phyloP scores from a whole-genome alignment of 2,329 filamentous ascomycete genomes.

The Sclerotinia spermophila region DNA sequence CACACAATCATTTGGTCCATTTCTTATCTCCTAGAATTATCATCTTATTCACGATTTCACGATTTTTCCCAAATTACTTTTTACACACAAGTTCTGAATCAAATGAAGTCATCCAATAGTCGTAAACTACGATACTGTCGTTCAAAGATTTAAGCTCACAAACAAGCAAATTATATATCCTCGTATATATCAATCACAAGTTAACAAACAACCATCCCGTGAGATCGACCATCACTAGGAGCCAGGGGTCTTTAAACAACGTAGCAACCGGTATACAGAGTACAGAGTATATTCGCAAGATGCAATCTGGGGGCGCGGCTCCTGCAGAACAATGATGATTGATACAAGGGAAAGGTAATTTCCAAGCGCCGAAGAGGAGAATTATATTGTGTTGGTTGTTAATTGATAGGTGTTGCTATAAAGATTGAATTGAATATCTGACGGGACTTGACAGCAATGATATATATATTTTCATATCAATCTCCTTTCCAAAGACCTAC shows the following conservation, averaged over 20 bases:
- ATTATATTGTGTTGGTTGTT: neutral
- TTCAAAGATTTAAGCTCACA: conserved; percentile 9
- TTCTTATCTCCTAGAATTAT: neutral
- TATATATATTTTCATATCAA: neutral
- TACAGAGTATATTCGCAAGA: neutral
- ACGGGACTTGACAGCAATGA: neutral
- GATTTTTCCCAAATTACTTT: neutral
- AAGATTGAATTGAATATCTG: neutral
- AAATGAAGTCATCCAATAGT: neutral
- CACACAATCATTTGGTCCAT: neutral
- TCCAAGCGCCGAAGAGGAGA: neutral
- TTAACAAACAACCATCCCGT: neutral
- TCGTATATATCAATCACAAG: conserved; percentile 3
- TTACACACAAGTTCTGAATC: neutral
- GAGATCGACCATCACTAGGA: neutral
- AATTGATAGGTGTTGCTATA: conserved; percentile 3
- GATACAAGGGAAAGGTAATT: neutral
- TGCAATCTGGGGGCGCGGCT: neutral
- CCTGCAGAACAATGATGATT: neutral
- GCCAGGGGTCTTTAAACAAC: neutral
- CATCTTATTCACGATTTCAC: neutral
- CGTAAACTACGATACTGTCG: no score
- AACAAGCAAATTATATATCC: neutral
- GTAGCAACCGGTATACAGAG: conserved; percentile 11
- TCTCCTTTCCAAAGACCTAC: neutral